These are phyloP conservation scores for Debaryomyces coudertii DNA, from an alignment of 1,139 yeast genomes.

Conservation along the genomic window DNA sequence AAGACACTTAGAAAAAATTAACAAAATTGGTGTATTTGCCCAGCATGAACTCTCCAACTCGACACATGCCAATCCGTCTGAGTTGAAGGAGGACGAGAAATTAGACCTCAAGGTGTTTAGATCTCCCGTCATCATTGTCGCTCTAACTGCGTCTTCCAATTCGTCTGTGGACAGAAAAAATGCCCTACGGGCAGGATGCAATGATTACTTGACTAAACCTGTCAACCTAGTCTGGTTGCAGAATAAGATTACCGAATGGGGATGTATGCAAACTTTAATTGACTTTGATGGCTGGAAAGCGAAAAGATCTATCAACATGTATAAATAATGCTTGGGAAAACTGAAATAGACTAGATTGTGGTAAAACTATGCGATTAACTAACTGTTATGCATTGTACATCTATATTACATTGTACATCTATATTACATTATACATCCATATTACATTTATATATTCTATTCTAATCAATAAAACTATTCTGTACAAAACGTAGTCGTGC, in stretches of 20 bases:
- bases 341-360: neutral
- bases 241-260: slow-evolving; percentile 95
- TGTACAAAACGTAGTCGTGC: slow-evolving; percentile 6
- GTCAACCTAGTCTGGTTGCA: slow-evolving; percentile 94
- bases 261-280: slow-evolving; percentile 94
- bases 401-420: neutral
- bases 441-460: neutral
- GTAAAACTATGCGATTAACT: neutral
- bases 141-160: slow-evolving; percentile 85
- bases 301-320: slow-evolving; percentile 20
- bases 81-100: slow-evolving; percentile 38
- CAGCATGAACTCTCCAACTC: slow-evolving; percentile 38
- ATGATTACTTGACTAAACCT: slow-evolving; percentile 95
- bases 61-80: slow-evolving; percentile 22
- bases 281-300: slow-evolving; percentile 93
- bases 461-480: too few relatives aligned
- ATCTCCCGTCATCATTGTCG: slow-evolving; percentile 94
- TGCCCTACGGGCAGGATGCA: slow-evolving; percentile 96
- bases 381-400: neutral
- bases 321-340: neutral
- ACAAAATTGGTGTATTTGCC: slow-evolving; percentile 81
- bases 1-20: slow-evolving; percentile 76
- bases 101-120: slow-evolving; percentile 66
- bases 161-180: slow-evolving; percentile 85
- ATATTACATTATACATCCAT: neutral